Percentiles rank a stretch among this genome's conserved stretches.
Conservation (phyloP, 2,329 filamentous ascomycete species). For the Cordyceps farinosa region DNA sequence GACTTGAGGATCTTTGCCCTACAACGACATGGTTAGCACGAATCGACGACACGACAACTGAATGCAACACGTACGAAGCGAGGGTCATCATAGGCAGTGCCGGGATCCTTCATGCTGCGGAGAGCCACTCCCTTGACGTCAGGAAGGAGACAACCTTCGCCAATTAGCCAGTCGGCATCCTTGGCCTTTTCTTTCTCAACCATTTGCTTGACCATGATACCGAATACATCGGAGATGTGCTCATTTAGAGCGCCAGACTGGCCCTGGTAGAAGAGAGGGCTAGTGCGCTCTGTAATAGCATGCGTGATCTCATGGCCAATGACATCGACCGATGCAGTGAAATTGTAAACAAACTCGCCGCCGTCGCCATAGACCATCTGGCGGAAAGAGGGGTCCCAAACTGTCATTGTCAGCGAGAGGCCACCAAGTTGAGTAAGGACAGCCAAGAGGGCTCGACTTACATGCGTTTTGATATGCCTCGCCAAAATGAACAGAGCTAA, state of each 20-base stretch:
- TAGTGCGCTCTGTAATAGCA: constrained; percentile 49
- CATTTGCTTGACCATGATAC: constrained; percentile 55
- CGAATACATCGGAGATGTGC: constrained; percentile 54
- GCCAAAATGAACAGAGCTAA: constrained; percentile 52
- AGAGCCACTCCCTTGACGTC: constrained; percentile 49
- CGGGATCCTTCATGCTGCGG: constrained; percentile 52
- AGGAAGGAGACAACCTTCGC: constrained; percentile 49
- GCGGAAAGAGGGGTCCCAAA: constrained; percentile 46
- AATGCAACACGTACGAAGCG: constrained; percentile 38
- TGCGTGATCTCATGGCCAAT: constrained; percentile 57
- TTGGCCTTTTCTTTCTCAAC: constrained; percentile 42
- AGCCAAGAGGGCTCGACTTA: constrained; percentile 26
- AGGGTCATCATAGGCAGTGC: constrained; percentile 50
- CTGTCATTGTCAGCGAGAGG: constrained; percentile 22
- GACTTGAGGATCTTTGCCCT: constrained; percentile 53
- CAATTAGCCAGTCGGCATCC: constrained; percentile 52
- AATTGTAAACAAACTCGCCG: constrained; percentile 48
- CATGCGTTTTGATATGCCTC: constrained; percentile 50
- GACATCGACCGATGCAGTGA: constrained; percentile 51
- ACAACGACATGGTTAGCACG: not conserved
- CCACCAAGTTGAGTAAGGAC: not conserved
- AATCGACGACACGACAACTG: not conserved
- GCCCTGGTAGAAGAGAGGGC: constrained; percentile 46
- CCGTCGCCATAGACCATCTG: constrained; percentile 58
- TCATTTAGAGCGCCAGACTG: constrained; percentile 56